A percentile compares a stretch with the other conserved stretches of the same genome.
These are phyloP conservation scores for Chaetomium tenue DNA, from an alignment of 495 filamentous ascomycete genomes.

Conservation along the genomic window DNA sequence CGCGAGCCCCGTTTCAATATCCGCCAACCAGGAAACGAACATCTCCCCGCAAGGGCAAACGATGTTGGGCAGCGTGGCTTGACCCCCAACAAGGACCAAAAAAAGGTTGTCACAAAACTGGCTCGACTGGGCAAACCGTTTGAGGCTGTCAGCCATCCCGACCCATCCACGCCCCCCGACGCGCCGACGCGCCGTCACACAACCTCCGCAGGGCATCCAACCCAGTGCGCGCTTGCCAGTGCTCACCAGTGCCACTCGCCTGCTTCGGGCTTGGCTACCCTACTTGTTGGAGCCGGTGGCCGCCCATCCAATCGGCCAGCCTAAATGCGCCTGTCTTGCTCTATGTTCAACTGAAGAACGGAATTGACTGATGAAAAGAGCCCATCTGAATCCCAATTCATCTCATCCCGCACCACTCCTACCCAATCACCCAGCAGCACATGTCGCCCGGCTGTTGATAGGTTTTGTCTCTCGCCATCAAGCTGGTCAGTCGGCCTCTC, in stretches of 20 bases:
- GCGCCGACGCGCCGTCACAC: conserved; percentile 26
- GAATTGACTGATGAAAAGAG: conserved; percentile 3
- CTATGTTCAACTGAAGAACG: neutral
- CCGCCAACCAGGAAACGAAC: conserved; percentile 9
- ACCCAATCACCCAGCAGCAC: conserved; percentile 29
- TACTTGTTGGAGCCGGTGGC: conserved; percentile 14
- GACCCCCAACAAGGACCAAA: conserved; percentile 4
- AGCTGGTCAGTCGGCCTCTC: conserved; percentile 7
- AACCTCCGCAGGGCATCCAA: conserved; percentile 5
- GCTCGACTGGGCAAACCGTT: conserved; percentile 16
- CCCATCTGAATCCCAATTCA: conserved; percentile 11
- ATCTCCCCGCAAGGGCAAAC: neutral
- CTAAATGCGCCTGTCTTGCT: conserved; percentile 8
- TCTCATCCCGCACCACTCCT: conserved; percentile 13
- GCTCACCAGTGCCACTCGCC: conserved; percentile 17
- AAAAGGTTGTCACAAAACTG: neutral
- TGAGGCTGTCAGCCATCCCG: conserved; percentile 13
- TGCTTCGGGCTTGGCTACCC: conserved; percentile 21
- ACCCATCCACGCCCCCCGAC: conserved; percentile 7
- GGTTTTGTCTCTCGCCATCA: conserved; percentile 16
- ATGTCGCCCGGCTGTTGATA: conserved; percentile 23
- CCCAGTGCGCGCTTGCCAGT: conserved; percentile 13
- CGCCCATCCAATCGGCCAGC: conserved; percentile 7
- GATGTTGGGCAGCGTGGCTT: conserved; percentile 8
- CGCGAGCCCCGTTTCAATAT: neutral